Percentiles rank a stretch among this genome's conserved stretches.
Evolutionary conservation across 169 alveolate species (phyloP).

Genomic region (Plasmodium gonderi): DNA sequence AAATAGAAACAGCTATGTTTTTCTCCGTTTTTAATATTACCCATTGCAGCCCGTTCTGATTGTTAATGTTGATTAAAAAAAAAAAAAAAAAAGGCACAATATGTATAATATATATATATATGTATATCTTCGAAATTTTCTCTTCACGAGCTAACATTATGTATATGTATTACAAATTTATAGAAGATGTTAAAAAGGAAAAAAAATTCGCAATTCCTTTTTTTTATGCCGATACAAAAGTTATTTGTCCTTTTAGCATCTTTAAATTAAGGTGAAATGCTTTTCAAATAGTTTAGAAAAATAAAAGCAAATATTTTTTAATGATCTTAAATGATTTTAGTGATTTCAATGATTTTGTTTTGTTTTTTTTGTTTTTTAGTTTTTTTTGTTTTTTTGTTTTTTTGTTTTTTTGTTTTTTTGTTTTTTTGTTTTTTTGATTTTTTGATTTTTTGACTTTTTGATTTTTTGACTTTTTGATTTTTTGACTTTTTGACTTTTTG

Average conservation of each 20-base stretch:
- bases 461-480: too few species aligned
- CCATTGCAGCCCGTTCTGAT: not conserved
- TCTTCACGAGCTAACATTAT: too few species aligned
- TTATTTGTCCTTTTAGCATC: not conserved
- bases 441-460: too few species aligned
- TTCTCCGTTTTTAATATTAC: not conserved
- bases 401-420: too few species aligned
- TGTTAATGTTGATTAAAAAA: not conserved
- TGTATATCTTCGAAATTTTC: too few species aligned
- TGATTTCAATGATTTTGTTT: too few species aligned
- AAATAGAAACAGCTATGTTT: not conserved
- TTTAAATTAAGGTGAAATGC: not conserved
- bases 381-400: too few species aligned
- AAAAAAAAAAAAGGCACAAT: not conserved
- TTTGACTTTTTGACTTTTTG: not conserved
- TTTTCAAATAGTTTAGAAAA: too few species aligned
- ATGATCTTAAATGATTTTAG: too few species aligned
- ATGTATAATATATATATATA: not conserved
- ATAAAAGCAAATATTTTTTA: too few species aligned
- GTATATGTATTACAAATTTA: not conserved
- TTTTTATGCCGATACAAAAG: not conserved
- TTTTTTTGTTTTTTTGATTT: too few species aligned
- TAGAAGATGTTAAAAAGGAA: not conserved
- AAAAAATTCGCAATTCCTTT: not conserved
- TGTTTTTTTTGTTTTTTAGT: too few species aligned